These are phyloP conservation scores for Chalciporus piperatus DNA, from an alignment of 768 basidiomycete genomes.

Conservation along the genomic window DNA sequence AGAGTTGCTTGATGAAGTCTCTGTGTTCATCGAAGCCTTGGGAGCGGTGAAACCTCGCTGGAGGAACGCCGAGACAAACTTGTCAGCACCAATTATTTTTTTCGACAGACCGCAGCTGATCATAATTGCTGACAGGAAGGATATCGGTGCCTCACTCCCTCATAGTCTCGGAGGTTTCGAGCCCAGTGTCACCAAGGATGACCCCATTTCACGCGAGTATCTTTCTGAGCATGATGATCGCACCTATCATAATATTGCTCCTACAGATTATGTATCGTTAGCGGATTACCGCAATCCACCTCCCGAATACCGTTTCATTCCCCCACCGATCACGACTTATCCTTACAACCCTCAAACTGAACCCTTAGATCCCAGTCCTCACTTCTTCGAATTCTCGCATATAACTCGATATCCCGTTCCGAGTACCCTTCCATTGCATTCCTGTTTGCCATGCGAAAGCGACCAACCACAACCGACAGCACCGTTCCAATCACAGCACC, in stretches of 20 bases:
- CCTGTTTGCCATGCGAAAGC: slow-evolving; percentile 1
- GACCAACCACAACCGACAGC: slow-evolving; percentile 5
- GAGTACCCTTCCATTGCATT: slow-evolving; percentile 14
- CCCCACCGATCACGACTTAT: slow-evolving; percentile 11
- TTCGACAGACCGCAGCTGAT: slow-evolving; percentile 13
- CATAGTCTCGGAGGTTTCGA: slow-evolving; percentile 23
- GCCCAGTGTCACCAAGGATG: slow-evolving; percentile 13
- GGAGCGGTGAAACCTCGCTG: slow-evolving; percentile 28
- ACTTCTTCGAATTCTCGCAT: slow-evolving; percentile 29
- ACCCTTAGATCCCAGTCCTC: slow-evolving; percentile 11
- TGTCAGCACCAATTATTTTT: slow-evolving; percentile 29
- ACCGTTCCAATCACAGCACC: slow-evolving; percentile 11
- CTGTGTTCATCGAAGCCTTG: slow-evolving; percentile 28
- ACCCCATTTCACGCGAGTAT: slow-evolving; percentile 4
- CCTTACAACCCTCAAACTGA: slow-evolving; percentile 10
- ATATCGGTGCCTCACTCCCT: slow-evolving; percentile 29
- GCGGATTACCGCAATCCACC: slow-evolving; percentile 14
- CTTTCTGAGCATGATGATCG: slow-evolving; percentile 8
- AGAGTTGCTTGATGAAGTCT: slow-evolving; percentile 29
- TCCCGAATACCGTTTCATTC: slow-evolving; percentile 12
- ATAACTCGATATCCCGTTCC: slow-evolving; percentile 28
- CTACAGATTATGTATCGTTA: slow-evolving; percentile 13
- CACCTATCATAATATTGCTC: slow-evolving; percentile 3
- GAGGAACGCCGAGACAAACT: slow-evolving; percentile 32
- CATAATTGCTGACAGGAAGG: slow-evolving; percentile 31